Conservation (phyloP, 768 basidiomycete genomes). For the Podaxis sp. region DNA sequence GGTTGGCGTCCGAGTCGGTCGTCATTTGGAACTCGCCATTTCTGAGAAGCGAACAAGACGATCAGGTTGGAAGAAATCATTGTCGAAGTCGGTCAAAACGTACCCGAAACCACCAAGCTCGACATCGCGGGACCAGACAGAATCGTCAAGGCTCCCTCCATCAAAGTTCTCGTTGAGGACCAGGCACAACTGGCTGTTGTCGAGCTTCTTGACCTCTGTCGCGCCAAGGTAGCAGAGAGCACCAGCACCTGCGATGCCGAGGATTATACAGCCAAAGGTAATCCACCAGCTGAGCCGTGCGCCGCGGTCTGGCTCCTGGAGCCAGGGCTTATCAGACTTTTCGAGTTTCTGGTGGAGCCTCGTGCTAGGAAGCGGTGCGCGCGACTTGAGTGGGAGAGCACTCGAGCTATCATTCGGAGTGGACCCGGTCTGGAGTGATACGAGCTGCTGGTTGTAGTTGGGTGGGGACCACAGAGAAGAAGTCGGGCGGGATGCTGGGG, state of each 20-base stretch:
- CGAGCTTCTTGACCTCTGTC: slow-evolving; percentile 38
- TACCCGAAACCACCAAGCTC: slow-evolving; percentile 73
- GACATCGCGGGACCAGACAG: slow-evolving; percentile 66
- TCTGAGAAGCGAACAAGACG: background rate
- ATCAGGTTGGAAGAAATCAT: slow-evolving; percentile 8
- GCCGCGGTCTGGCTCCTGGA: slow-evolving; percentile 36
- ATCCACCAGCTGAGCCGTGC: slow-evolving; percentile 36
- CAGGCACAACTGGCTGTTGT: slow-evolving; percentile 47
- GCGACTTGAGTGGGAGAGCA: slow-evolving; percentile 23
- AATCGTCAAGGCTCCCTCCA: slow-evolving; percentile 38
- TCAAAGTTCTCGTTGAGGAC: slow-evolving; percentile 74
- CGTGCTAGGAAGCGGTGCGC: slow-evolving; percentile 45
- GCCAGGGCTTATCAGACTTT: slow-evolving; percentile 61
- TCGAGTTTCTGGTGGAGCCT: slow-evolving; percentile 51
- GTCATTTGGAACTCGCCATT: slow-evolving; percentile 83
- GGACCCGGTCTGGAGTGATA: slow-evolving; percentile 11
- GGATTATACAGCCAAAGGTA: slow-evolving; percentile 50
- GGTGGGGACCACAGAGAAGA: slow-evolving; percentile 65
- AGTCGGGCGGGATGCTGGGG: slow-evolving; percentile 65
- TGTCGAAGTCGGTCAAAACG: slow-evolving; percentile 20
- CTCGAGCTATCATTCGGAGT: slow-evolving; percentile 17
- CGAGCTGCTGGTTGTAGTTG: slow-evolving; percentile 29
- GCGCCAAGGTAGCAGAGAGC: slow-evolving; percentile 55
- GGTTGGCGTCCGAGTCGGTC: slow-evolving; percentile 55
- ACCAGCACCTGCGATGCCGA: slow-evolving; percentile 54